A percentile compares a stretch with the other conserved stretches of the same genome.
These are phyloP conservation scores for Panus rudis DNA, from an alignment of 768 basidiomycete species.

Conservation along the genomic window DNA sequence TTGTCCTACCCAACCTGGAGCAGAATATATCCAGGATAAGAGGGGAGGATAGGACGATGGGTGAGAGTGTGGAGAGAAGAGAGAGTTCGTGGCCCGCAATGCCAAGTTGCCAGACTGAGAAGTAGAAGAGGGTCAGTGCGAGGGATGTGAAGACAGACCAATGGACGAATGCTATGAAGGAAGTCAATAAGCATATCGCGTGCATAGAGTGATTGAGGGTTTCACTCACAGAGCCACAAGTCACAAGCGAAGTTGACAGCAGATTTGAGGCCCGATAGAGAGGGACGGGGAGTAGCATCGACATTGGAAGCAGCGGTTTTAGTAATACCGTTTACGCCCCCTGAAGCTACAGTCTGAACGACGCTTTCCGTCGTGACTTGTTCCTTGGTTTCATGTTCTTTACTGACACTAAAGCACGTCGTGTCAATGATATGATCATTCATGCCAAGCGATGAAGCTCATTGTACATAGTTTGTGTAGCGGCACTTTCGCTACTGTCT, in stretches of 20 bases:
- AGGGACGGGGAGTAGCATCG: not conserved
- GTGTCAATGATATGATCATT: conserved; percentile 8
- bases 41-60: conserved; percentile 46
- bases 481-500: conserved; percentile 12
- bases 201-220: conserved; percentile 1
- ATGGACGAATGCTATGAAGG: conserved; percentile 57
- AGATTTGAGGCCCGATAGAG: conserved; percentile 1
- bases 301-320: not conserved
- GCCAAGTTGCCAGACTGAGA: conserved; percentile 86
- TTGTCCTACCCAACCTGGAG: conserved; percentile 41
- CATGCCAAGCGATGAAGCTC: conserved; percentile 36
- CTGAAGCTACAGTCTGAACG: no score
- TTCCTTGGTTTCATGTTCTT: not conserved
- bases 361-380: no score
- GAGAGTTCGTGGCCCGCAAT: conserved; percentile 79
- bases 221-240: conserved; percentile 52
- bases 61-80: conserved; percentile 64
- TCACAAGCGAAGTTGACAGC: conserved; percentile 32
- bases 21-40: conserved; percentile 38
- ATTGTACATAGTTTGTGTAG: conserved; percentile 41
- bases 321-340: no score
- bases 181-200: not conserved
- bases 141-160: conserved; percentile 82
- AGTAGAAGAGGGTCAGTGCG: conserved; percentile 80
- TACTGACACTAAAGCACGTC: not conserved